A percentile compares a stretch with the other conserved stretches of the same genome.
Conservation (phyloP, 2,329 filamentous ascomycete genomes). For the Arthrinium phaeospermum region DNA sequence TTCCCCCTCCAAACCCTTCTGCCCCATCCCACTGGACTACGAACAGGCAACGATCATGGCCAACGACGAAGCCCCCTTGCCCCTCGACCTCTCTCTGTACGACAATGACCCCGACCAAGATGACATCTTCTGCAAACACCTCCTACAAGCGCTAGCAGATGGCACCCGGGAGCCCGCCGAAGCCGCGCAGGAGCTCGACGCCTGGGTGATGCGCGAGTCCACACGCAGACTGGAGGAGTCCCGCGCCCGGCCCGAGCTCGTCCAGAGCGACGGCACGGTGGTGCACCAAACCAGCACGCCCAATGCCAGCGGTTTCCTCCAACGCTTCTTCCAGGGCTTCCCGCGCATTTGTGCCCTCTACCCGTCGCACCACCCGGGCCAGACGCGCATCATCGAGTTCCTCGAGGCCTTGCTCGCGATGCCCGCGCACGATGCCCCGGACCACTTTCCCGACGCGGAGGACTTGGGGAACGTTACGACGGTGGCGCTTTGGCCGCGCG, state of each 20-base stretch:
- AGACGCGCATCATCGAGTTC: not conserved
- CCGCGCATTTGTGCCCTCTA: conserved; percentile 24
- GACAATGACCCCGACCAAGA: not conserved
- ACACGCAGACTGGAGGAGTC: conserved; percentile 21
- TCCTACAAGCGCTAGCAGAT: not conserved
- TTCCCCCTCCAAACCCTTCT: not conserved
- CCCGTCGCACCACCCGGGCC: conserved; percentile 22
- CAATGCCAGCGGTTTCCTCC: conserved; percentile 24
- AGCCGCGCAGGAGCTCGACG: conserved; percentile 18
- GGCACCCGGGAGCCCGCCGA: not conserved
- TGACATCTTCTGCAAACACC: not conserved
- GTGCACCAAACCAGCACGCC: conserved; percentile 17
- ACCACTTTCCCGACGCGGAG: not conserved
- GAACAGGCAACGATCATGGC: not conserved
- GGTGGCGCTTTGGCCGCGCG: not conserved
- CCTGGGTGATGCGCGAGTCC: conserved; percentile 25
- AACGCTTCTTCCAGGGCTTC: conserved; percentile 26
- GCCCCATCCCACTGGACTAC: not conserved
- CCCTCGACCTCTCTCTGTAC: not conserved
- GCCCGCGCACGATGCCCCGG: not conserved
- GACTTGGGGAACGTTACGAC: not conserved
- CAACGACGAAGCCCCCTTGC: not conserved
- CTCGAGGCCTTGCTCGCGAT: not conserved
- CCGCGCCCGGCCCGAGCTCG: conserved; percentile 19
- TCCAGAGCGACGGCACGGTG: not conserved